phyloP scores from a whole-genome alignment of 768 basidiomycete genomes.

The Inosperma sp. region DNA sequence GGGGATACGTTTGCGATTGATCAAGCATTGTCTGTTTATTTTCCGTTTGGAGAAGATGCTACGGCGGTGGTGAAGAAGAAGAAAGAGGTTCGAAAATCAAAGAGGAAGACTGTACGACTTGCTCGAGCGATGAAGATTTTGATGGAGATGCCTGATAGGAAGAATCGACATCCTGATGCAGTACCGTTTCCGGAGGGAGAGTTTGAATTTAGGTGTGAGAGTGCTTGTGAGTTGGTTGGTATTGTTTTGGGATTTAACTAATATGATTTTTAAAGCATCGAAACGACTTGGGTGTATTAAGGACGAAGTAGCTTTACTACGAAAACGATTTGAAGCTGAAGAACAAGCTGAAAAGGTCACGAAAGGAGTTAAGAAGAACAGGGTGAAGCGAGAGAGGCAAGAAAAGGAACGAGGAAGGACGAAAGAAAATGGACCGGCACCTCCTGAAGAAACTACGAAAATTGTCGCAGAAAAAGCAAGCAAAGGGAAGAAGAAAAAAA shows the following conservation, averaged over 20 bases:
- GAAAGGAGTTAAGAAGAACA: slow-evolving; percentile 38
- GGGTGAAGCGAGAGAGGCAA: slow-evolving; percentile 24
- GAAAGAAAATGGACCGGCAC: slow-evolving; percentile 32
- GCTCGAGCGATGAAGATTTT: slow-evolving; percentile 42
- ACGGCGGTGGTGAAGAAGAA: slow-evolving; percentile 25
- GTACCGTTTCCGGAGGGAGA: slow-evolving; percentile 45
- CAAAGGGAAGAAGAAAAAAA: slow-evolving; percentile 80
- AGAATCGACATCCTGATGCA: slow-evolving; percentile 36
- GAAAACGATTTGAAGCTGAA: slow-evolving; percentile 69
- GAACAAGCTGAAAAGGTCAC: slow-evolving; percentile 60
- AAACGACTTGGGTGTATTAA: slow-evolving; percentile 66
- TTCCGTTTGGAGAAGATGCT: slow-evolving; percentile 14
- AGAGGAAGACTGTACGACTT: slow-evolving; percentile 47
- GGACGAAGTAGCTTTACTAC: slow-evolving; percentile 61
- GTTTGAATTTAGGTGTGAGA: slow-evolving; percentile 60
- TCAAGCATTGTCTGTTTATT: slow-evolving; percentile 62
- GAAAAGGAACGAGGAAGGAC: slow-evolving; percentile 21
- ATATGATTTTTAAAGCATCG: slow-evolving; percentile 46
- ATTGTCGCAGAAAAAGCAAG: slow-evolving; percentile 1
- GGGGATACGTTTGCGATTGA: slow-evolving; percentile 73
- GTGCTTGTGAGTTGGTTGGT: slow-evolving; percentile 61
- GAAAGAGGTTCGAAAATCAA: slow-evolving; percentile 58
- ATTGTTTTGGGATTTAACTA: slow-evolving; percentile 10
- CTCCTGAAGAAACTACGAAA: slow-evolving; percentile 6
- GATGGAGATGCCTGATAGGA: slow-evolving; percentile 29